Conservation (phyloP, 148 eudicot species). For the Cornus controversa region DNA sequence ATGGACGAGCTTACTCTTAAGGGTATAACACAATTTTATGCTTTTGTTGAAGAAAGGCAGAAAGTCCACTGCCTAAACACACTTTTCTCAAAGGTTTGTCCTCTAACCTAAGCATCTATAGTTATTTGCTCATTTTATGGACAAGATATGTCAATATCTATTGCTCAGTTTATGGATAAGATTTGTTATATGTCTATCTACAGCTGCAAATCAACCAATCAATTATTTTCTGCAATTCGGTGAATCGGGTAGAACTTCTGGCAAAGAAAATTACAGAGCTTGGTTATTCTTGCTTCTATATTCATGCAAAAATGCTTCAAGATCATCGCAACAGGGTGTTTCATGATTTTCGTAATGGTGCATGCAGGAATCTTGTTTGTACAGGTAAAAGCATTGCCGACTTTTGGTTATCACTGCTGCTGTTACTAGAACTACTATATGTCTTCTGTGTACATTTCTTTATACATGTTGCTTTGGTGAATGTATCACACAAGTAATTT, state of each 20-base stretch:
- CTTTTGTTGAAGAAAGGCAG: slow-evolving; percentile 92
- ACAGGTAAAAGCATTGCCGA: slow-evolving; percentile 51
- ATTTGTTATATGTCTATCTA: slow-evolving; percentile 16
- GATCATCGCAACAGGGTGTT: slow-evolving; percentile 93
- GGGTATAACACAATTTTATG: slow-evolving; percentile 87
- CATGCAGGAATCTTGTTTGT: slow-evolving; percentile 95
- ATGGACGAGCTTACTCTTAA: slow-evolving; percentile 93
- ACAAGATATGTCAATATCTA: not conserved
- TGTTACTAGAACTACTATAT: not conserved
- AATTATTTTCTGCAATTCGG: slow-evolving; percentile 92
- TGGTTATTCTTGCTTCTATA: slow-evolving; percentile 91
- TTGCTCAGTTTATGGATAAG: not conserved
- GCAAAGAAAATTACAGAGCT: slow-evolving; percentile 94
- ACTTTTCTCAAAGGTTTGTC: slow-evolving; percentile 83
- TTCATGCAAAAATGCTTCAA: slow-evolving; percentile 96
- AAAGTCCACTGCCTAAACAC: slow-evolving; percentile 90
- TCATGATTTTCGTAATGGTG: slow-evolving; percentile 92
- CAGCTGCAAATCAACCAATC: slow-evolving; percentile 98
- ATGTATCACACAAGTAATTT: not conserved
- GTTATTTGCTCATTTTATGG: not conserved
- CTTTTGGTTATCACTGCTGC: slow-evolving; percentile 10
- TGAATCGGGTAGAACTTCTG: slow-evolving; percentile 82
- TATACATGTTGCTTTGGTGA: not conserved
- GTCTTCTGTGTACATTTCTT: not conserved
- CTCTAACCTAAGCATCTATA: not conserved